Conservation (phyloP, 2,329 filamentous ascomycete genomes). For the Penicillium griseofulvum region DNA sequence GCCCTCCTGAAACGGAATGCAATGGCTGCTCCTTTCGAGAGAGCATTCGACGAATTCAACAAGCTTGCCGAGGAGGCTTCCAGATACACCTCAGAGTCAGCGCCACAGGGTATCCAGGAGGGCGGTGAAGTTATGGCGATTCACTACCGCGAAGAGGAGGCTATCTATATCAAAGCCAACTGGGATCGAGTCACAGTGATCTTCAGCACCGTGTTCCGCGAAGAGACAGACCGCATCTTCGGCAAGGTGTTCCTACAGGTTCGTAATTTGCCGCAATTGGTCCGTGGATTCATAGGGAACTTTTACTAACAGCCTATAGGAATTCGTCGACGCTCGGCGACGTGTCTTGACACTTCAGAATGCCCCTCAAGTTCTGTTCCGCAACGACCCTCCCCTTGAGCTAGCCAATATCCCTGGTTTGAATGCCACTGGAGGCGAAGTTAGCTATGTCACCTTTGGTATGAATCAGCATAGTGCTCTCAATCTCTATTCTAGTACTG, state of each 20-base stretch:
- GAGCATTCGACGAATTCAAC: slow-evolving; percentile 91
- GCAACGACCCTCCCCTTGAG: slow-evolving; percentile 90
- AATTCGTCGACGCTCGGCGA: slow-evolving; percentile 94
- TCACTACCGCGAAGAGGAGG: slow-evolving; percentile 97
- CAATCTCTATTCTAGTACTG: slow-evolving; percentile 7
- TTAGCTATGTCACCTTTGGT: slow-evolving; percentile 99
- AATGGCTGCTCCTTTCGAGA: slow-evolving; percentile 98
- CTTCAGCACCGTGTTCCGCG: slow-evolving; percentile 96
- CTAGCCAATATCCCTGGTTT: slow-evolving; percentile 84
- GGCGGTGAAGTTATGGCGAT: slow-evolving; percentile 93
- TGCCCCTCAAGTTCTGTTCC: slow-evolving; percentile 93
- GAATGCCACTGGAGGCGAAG: slow-evolving; percentile 72
- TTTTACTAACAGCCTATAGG: slow-evolving; percentile 44
- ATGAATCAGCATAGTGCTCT: slow-evolving; percentile 29
- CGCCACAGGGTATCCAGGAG: slow-evolving; percentile 84
- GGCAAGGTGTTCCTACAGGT: slow-evolving; percentile 94
- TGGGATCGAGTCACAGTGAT: slow-evolving; percentile 98
- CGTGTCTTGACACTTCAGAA: slow-evolving; percentile 83
- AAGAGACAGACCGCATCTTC: slow-evolving; percentile 96
- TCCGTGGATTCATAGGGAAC: neutral
- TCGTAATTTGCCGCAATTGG: slow-evolving; percentile 7
- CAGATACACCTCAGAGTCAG: slow-evolving; percentile 89
- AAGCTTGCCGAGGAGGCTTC: slow-evolving; percentile 81
- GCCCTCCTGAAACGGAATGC: slow-evolving; percentile 94
- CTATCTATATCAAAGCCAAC: slow-evolving; percentile 97